Evolutionary conservation across 2,329 filamentous ascomycete species (phyloP).

Genomic region (Colletotrichum theobromicola): DNA sequence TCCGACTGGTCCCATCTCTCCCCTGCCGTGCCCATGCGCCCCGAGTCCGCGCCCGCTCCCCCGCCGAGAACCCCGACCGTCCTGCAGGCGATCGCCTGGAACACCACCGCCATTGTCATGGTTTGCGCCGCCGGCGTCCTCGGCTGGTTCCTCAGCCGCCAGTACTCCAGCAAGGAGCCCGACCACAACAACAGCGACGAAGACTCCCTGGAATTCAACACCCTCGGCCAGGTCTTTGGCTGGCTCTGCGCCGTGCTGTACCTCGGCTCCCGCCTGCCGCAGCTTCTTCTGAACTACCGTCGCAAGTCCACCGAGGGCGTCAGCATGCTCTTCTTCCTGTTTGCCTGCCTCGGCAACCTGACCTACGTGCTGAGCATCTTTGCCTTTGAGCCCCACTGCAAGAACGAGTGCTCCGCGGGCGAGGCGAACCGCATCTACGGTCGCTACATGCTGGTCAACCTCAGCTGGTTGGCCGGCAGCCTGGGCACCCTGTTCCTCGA

Average conservation of each 20-base stretch:
- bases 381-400: slow-evolving; percentile 81
- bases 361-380: slow-evolving; percentile 93
- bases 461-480: slow-evolving; percentile 90
- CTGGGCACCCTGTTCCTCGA: slow-evolving; percentile 87
- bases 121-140: slow-evolving; percentile 83
- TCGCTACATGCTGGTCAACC: slow-evolving; percentile 85
- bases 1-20: slow-evolving; percentile 71
- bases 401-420: slow-evolving; percentile 62
- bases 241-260: slow-evolving; percentile 92
- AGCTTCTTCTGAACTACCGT: slow-evolving; percentile 89
- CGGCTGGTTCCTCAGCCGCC: slow-evolving; percentile 80
- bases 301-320: slow-evolving; percentile 94
- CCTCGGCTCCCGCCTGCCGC: slow-evolving; percentile 86
- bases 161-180: slow-evolving; percentile 43
- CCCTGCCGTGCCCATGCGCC: slow-evolving; percentile 79
- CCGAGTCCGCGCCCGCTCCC: slow-evolving; percentile 45
- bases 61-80: slow-evolving; percentile 54
- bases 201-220: slow-evolving; percentile 68
- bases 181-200: slow-evolving; percentile 48
- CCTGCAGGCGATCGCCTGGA: slow-evolving; percentile 71
- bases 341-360: slow-evolving; percentile 93
- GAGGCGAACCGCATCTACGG: slow-evolving; percentile 74
- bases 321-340: slow-evolving; percentile 93
- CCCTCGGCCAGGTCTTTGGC: slow-evolving; percentile 88
- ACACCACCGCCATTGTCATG: slow-evolving; percentile 76